Conservation (phyloP, 2,329 filamentous ascomycete species). For the Talaromyces verruculosus region DNA sequence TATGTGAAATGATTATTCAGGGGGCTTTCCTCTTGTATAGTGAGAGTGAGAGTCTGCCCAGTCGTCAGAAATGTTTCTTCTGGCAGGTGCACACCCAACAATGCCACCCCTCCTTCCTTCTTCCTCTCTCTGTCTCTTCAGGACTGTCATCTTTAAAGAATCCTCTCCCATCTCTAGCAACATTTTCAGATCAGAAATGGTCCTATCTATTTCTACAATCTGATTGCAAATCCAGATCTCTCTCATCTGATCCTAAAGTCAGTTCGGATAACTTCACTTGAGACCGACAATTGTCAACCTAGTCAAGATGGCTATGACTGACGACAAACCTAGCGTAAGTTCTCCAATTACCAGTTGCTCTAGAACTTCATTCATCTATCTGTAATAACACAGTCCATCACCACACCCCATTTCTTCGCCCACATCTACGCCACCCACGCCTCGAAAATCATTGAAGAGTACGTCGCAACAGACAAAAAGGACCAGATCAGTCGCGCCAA, state of each 20-base stretch:
- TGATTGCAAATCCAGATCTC: neutral
- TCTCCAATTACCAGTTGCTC: too few relatives aligned
- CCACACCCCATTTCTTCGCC: slow-evolving; percentile 21
- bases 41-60: neutral
- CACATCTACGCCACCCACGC: slow-evolving; percentile 28
- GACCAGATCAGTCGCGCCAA: slow-evolving; percentile 26
- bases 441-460: slow-evolving; percentile 23
- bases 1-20: neutral
- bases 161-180: neutral
- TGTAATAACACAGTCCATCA: too few relatives aligned
- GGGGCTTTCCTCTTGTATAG: neutral
- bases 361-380: too few relatives aligned
- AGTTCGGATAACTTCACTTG: neutral
- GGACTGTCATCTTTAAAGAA: neutral
- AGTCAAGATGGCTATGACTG: neutral
- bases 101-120: neutral
- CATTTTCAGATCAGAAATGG: neutral
- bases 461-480: slow-evolving; percentile 20
- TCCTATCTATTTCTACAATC: neutral
- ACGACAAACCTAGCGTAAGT: neutral
- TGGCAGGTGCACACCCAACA: neutral
- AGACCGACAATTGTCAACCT: neutral
- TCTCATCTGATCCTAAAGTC: neutral
- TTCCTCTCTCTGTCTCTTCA: neutral
- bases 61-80: neutral